Percentiles rank a stretch among this genome's conserved stretches.
Conservation (phyloP, 345 rosid genomes). For the Moricandia moricandioides region DNA sequence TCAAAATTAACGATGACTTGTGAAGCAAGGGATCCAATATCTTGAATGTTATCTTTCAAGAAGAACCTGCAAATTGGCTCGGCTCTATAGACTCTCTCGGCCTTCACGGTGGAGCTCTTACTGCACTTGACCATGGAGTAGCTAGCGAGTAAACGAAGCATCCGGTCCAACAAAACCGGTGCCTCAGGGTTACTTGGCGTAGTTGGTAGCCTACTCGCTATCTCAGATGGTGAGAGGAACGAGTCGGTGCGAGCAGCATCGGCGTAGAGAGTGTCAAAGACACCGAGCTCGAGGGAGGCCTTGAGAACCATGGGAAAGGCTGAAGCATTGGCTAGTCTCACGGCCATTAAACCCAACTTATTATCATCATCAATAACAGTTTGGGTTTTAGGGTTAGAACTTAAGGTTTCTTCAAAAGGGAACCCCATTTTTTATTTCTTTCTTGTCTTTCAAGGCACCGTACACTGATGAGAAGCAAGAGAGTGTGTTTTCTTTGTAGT, state of each 20-base stretch:
- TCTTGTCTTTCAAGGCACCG: slow-evolving; percentile 8
- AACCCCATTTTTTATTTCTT: background rate
- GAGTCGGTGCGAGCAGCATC: background rate
- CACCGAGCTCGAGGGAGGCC: slow-evolving; percentile 43
- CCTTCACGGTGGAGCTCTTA: background rate
- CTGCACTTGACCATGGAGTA: background rate
- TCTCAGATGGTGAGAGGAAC: slow-evolving; percentile 41
- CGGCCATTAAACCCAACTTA: slow-evolving; percentile 39
- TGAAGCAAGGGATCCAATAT: background rate
- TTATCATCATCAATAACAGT: slow-evolving; percentile 22
- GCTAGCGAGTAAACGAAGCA: slow-evolving; percentile 27
- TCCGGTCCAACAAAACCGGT: slow-evolving; percentile 46
- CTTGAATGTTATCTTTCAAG: background rate
- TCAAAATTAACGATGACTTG: background rate
- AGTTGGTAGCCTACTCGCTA: slow-evolving; percentile 39
- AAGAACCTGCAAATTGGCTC: background rate
- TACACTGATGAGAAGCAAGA: background rate
- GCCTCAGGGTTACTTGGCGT: slow-evolving; percentile 42
- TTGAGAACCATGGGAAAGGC: slow-evolving; percentile 46
- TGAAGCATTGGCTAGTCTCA: slow-evolving; percentile 30
- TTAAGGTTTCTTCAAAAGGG: slow-evolving; percentile 23
- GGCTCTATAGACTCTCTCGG: background rate
- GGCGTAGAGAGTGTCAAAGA: slow-evolving; percentile 41
- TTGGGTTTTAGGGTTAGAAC: background rate
- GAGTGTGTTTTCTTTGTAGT: background rate